phyloP scores from a whole-genome alignment of 2,329 filamentous ascomycete genomes.

The Dothiorella sarmentorum region DNA sequence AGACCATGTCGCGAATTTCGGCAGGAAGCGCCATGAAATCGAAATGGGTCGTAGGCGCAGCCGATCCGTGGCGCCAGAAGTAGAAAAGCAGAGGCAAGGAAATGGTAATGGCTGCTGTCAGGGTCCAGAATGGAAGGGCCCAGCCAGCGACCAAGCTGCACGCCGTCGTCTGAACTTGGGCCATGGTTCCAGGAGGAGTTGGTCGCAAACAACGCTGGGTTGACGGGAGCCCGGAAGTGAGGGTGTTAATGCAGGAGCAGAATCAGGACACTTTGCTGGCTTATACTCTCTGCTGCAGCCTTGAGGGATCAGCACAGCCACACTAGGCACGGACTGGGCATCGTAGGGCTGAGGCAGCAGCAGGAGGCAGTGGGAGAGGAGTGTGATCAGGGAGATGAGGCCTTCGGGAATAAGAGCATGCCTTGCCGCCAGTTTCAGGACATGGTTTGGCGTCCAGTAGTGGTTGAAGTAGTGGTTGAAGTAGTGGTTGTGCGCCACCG shows the following conservation, averaged over 20 bases:
- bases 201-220: not conserved
- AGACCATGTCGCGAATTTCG: conserved; percentile 20
- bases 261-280: not conserved
- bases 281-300: conserved; percentile 10
- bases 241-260: not conserved
- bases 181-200: not conserved
- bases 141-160: not conserved
- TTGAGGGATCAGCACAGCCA: conserved; percentile 14
- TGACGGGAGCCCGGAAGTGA: not conserved
- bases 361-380: not conserved
- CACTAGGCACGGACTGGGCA: conserved; percentile 7
- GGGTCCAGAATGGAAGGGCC: conserved; percentile 5
- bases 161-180: not conserved
- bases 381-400: not conserved
- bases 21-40: conserved; percentile 19
- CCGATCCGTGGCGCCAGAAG: not conserved
- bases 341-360: conserved; percentile 2
- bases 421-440: not conserved
- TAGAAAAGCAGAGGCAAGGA: conserved; percentile 17
- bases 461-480: not conserved
- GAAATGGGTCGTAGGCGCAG: conserved; percentile 13
- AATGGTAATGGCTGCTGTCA: conserved; percentile 3
- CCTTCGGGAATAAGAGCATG: not conserved
- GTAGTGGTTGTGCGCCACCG: not conserved
- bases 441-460: not conserved